A percentile compares a stretch with the other conserved stretches of the same genome.
These are phyloP conservation scores for Paspalum vaginatum DNA, from an alignment of 176 grass and related monocot species.

Conservation along the genomic window DNA sequence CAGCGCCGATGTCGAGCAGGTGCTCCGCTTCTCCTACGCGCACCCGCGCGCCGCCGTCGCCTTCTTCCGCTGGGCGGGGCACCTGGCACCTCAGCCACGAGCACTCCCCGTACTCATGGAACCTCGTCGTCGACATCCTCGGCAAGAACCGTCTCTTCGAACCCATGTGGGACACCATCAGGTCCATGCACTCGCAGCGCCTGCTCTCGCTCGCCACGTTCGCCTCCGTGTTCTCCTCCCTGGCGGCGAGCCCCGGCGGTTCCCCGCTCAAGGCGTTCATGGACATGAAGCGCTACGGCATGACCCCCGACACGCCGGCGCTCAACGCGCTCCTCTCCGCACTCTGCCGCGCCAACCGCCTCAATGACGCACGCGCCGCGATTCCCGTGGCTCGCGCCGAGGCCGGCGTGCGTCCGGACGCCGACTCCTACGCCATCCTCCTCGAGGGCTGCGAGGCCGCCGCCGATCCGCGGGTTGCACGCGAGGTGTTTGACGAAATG, in stretches of 20 bases:
- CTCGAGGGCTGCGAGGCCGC: conserved; percentile 83
- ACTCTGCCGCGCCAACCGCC: conserved; percentile 69
- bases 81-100: conserved; percentile 55
- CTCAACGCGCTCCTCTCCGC: conserved; percentile 83
- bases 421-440: conserved; percentile 81
- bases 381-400: conserved; percentile 44
- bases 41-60: conserved; percentile 51
- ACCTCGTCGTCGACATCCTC: conserved; percentile 86
- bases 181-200: conserved; percentile 64
- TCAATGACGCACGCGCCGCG: conserved; percentile 58
- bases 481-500: conserved; percentile 91
- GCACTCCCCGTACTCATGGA: conserved; percentile 87
- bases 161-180: conserved; percentile 67
- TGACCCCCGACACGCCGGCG: conserved; percentile 54
- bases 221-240: conserved; percentile 75
- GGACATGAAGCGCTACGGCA: conserved; percentile 54
- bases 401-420: conserved; percentile 49
- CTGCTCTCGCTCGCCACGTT: conserved; percentile 83
- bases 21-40: conserved; percentile 80
- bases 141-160: conserved; percentile 79
- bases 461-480: conserved; percentile 46
- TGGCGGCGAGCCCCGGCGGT: conserved; percentile 44
- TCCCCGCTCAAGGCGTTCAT: conserved; percentile 59
- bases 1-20: conserved; percentile 68
- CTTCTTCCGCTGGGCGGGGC: conserved; percentile 92